Percentiles rank a stretch among this genome's conserved stretches.
phyloP scores from a whole-genome alignment of 768 basidiomycete genomes.

The Phlebiopsis gigantea region DNA sequence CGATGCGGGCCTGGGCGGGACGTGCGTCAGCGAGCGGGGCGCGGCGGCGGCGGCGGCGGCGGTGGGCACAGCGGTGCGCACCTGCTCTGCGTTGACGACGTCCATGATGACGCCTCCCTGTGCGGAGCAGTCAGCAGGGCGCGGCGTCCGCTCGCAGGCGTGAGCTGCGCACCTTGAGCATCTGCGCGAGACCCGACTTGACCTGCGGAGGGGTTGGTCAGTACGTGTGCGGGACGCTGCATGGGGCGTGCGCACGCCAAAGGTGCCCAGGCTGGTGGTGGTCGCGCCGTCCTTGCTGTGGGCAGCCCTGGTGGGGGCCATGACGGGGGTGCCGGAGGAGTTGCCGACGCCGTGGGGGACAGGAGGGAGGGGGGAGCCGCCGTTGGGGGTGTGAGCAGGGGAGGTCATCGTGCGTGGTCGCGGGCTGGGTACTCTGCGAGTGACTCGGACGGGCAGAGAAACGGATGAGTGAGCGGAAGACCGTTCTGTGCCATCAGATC shows the following conservation, averaged over 20 bases:
- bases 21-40: conserved; percentile 3
- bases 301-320: conserved; percentile 50
- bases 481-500: conserved; percentile 2
- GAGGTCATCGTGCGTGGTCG: conserved; percentile 20
- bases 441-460: too few relatives aligned
- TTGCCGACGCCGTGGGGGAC: conserved; percentile 32
- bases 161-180: conserved; percentile 70
- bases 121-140: conserved; percentile 3
- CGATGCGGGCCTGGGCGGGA: conserved; percentile 74
- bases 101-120: conserved; percentile 95
- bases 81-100: conserved; percentile 76
- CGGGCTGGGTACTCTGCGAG: too few relatives aligned
- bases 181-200: conserved; percentile 92
- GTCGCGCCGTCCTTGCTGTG: conserved; percentile 45
- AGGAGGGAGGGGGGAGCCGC: conserved; percentile 19
- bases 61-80: conserved; percentile 15
- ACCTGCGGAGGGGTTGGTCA: conserved; percentile 43
- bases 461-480: conserved; percentile 1
- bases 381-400: conserved; percentile 22
- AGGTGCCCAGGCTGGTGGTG: conserved; percentile 62
- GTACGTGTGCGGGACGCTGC: neutral
- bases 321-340: conserved; percentile 33
- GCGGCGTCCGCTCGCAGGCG: conserved; percentile 10
- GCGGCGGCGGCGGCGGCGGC: neutral
- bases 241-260: conserved; percentile 43